Base-by-base conservation (phyloP, 768 basidiomycete genomes). In the Ramaria rubella region DNA sequence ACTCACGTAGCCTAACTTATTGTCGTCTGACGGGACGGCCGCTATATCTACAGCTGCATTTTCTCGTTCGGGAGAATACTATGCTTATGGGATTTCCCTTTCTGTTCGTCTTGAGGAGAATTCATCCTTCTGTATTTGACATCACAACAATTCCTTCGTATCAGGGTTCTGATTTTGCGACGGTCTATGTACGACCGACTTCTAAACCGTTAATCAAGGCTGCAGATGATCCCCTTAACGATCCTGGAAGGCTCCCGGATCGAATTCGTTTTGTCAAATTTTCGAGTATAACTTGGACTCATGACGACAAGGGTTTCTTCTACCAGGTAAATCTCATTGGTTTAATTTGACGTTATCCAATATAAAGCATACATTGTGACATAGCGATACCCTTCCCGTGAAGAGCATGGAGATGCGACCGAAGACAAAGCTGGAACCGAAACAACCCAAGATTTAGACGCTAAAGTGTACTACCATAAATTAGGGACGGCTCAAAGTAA, bases 271-370 rank as follows among this genome's bases (percentile, higher is more conserved):
- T 80, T 64, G 86, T 88, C 60, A 92, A 92, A 67, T 90, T 89
- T 69, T 86, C 85, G 0, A 69, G 73, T 11, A 75, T 90, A 42
- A 73, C 75, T 26, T 92, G 90, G 90, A 83, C 83, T 4, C 80
- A 81, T 55, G 87, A 91, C 68, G 84, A 81, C 54, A 83, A 82
- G 59, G 90, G 90, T 1, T 90, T 92, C 69, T 89, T 92, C 70
- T 93, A 93, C 67, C 89, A 90, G 75, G 75, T 76, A 49, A 21
- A 68, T 64, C 5, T 8, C 24, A 55, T 45, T n/a, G 31, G 48
- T 46, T 30, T 40, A 11, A 34, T 26, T 27, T 44, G 57, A 40
- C 31, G 29, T 45, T 26, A 30, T 48, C 48, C 29, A 5, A 49
- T 24, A 31, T n/a, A 15, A 17, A 42, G 49, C n/a, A 29, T 44